These are phyloP conservation scores for Xylariaceae sp. DNA, from an alignment of 2,329 filamentous ascomycete species.

Conservation along the genomic window DNA sequence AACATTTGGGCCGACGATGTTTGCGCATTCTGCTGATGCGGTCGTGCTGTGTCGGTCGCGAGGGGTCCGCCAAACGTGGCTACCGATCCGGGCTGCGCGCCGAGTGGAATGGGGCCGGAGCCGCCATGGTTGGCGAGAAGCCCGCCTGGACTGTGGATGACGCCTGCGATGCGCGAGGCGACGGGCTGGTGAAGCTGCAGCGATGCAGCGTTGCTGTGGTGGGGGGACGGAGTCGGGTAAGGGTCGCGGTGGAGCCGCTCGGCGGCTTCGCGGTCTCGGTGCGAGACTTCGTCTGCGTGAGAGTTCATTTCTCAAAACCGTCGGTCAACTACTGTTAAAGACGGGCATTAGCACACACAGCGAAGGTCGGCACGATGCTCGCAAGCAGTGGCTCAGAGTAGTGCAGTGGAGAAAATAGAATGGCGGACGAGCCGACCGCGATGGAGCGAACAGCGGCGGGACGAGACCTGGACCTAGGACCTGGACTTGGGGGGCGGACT, in stretches of 20 bases:
- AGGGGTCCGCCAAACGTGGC: slow-evolving; percentile 50
- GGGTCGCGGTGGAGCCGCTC: slow-evolving; percentile 59
- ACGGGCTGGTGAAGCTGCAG: slow-evolving; percentile 94
- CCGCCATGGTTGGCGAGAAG: slow-evolving; percentile 70
- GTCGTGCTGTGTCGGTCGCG: slow-evolving; percentile 47
- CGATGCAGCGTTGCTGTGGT: slow-evolving; percentile 82
- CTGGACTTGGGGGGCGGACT: not conserved
- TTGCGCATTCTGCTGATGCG: slow-evolving; percentile 48
- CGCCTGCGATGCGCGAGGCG: slow-evolving; percentile 70
- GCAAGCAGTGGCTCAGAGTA: not conserved
- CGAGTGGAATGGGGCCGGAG: slow-evolving; percentile 48
- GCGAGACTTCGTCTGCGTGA: slow-evolving; percentile 42
- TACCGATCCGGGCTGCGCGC: slow-evolving; percentile 47
- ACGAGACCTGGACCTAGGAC: not conserved
- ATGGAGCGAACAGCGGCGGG: slow-evolving; percentile 15
- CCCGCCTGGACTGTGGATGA: slow-evolving; percentile 89
- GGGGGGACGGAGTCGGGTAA: slow-evolving; percentile 58
- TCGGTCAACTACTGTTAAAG: slow-evolving; percentile 13
- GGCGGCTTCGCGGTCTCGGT: slow-evolving; percentile 61
- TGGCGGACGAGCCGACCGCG: slow-evolving; percentile 5
- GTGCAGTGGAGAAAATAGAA: not conserved
- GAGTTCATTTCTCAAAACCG: slow-evolving; percentile 30
- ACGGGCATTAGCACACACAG: slow-evolving; percentile 13
- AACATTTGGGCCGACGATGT: slow-evolving; percentile 51
- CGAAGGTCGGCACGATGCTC: not conserved